Conservation (phyloP, 768 basidiomycete genomes). For the Suillus weaverae region DNA sequence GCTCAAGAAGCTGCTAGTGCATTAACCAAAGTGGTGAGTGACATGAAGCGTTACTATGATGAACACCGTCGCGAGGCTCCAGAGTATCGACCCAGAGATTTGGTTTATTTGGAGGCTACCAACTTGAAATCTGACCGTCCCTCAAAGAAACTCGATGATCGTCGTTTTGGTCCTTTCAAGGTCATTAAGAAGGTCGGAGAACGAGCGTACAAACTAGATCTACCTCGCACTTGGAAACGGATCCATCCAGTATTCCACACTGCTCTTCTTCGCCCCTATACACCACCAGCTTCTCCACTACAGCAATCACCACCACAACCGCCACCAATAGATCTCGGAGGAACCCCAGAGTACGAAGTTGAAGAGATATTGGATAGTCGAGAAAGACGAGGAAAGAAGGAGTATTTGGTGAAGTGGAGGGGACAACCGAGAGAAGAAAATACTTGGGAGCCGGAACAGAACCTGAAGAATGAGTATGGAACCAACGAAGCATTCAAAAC, state of each 20-base stretch:
- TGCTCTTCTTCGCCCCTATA: too few species aligned
- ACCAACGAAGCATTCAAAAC: slow-evolving; percentile 6
- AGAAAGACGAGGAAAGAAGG: background rate
- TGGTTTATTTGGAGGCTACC: too few species aligned
- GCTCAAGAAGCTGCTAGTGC: slow-evolving; percentile 1
- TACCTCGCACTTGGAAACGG: too few species aligned
- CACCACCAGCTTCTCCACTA: too few species aligned
- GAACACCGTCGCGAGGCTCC: slow-evolving; percentile 1
- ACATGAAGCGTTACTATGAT: slow-evolving; percentile 26
- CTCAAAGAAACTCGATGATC: too few species aligned
- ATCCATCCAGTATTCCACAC: too few species aligned
- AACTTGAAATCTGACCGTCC: too few species aligned
- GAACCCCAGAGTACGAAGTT: slow-evolving; percentile 1
- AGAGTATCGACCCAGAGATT: background rate
- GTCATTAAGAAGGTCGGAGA: too few species aligned
- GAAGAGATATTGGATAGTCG: slow-evolving; percentile 17
- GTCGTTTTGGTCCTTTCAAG: too few species aligned
- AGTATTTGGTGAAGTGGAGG: slow-evolving; percentile 25
- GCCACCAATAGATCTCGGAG: too few species aligned
- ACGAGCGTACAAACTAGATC: rapidly evolving
- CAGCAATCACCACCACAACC: too few species aligned
- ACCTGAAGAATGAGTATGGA: slow-evolving; percentile 4
- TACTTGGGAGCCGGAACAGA: slow-evolving; percentile 17
- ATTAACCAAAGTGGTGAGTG: slow-evolving; percentile 15
- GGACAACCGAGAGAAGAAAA: slow-evolving; percentile 18